phyloP scores from a whole-genome alignment of 352 stramenopile species.

The Sclerospora graminicola region DNA sequence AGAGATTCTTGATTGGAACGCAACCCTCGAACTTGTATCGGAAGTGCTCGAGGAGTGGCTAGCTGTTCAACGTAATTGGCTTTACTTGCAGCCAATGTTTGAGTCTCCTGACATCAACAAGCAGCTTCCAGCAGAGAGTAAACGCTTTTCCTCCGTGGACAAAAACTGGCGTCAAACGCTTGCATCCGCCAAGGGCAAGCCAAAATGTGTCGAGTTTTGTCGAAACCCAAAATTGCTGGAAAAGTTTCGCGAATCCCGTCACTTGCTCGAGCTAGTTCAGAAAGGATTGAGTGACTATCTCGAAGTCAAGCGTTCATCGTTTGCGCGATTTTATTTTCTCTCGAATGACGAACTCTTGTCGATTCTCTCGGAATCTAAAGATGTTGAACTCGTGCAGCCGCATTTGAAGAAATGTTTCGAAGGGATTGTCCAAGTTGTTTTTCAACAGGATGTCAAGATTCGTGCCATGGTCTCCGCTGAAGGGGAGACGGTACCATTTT shows the following conservation, averaged over 20 bases:
- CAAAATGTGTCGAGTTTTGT: slow-evolving; percentile 90
- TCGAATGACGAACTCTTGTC: slow-evolving; percentile 94
- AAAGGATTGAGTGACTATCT: slow-evolving; percentile 93
- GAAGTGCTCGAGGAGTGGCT: slow-evolving; percentile 92
- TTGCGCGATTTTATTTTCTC: slow-evolving; percentile 84
- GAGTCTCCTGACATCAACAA: too few relatives aligned
- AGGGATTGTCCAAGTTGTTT: slow-evolving; percentile 88
- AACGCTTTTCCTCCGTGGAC: too few relatives aligned
- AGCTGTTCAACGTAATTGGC: too few relatives aligned
- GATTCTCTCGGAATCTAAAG: slow-evolving; percentile 93
- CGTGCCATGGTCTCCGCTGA: too few relatives aligned
- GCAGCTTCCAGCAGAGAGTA: too few relatives aligned
- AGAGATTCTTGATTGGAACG: slow-evolving; percentile 89
- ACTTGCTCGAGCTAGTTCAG: slow-evolving; percentile 91
- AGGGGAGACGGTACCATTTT: slow-evolving; percentile 88
- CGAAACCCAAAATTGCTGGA: slow-evolving; percentile 88
- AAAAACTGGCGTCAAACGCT: slow-evolving; percentile 90
- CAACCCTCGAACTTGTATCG: slow-evolving; percentile 83
- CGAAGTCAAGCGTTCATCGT: slow-evolving; percentile 91
- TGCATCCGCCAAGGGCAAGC: slow-evolving; percentile 83
- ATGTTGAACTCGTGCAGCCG: slow-evolving; percentile 90
- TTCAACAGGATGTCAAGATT: slow-evolving; percentile 86
- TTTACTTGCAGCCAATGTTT: too few relatives aligned
- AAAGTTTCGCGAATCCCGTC: slow-evolving; percentile 90
- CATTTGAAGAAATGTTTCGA: slow-evolving; percentile 96